These are phyloP conservation scores for Gnetum montanum DNA, from an alignment of 75 land plant genomes.

Conservation along the genomic window DNA sequence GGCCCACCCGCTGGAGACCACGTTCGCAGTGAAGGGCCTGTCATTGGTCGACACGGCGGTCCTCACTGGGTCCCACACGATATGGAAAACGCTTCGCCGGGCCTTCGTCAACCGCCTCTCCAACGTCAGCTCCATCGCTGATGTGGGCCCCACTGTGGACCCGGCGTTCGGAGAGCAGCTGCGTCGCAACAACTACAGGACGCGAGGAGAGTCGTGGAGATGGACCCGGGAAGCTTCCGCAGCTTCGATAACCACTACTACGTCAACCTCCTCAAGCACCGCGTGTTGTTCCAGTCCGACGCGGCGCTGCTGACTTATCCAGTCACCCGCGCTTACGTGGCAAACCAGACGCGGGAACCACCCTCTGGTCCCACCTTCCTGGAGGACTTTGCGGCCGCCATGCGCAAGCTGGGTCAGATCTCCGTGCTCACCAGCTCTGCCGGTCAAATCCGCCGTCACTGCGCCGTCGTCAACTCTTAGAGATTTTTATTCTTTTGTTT, in stretches of 20 bases:
- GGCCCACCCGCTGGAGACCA: conserved; percentile 20
- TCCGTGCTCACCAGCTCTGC: conserved; percentile 39
- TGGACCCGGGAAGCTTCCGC: conserved; percentile 44
- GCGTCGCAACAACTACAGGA: conserved; percentile 20
- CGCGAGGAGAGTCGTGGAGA: conserved; percentile 16
- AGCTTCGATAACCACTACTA: conserved; percentile 56
- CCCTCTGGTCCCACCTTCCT: conserved; percentile 15
- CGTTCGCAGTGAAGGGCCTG: conserved; percentile 36
- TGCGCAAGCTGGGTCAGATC: conserved; percentile 42
- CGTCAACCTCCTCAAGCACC: conserved; percentile 31
- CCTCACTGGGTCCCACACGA: conserved; percentile 49
- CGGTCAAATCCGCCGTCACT: conserved; percentile 48
- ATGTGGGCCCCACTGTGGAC: conserved; percentile 27
- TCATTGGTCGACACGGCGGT: conserved; percentile 41
- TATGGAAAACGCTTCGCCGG: conserved; percentile 45
- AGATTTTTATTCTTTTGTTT: not conserved
- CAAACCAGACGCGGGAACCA: not conserved
- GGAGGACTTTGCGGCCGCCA: conserved; percentile 35
- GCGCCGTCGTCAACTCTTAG: conserved; percentile 14
- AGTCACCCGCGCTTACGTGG: conserved; percentile 28
- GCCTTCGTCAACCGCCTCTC: conserved; percentile 32
- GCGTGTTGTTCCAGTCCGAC: conserved; percentile 57
- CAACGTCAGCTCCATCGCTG: conserved; percentile 32
- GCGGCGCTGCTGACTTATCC: conserved; percentile 24
- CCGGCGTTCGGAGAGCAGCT: conserved; percentile 9